phyloP scores from a whole-genome alignment of 345 rosid species.

The Triadica sebifera region DNA sequence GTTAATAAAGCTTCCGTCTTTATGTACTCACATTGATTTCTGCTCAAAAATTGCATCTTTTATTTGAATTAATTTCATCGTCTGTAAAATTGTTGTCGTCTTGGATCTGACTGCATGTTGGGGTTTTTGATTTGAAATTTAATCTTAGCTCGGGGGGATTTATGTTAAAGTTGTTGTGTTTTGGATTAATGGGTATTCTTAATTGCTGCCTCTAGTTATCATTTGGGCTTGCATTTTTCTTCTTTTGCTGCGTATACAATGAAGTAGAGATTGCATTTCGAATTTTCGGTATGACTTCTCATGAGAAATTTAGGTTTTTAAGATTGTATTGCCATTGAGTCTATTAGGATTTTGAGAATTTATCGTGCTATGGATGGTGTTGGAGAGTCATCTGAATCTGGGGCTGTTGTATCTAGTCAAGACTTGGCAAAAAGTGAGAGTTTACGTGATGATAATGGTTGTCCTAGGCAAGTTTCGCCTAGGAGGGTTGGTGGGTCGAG shows the following conservation, averaged over 20 bases:
- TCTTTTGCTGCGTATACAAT: constrained; percentile 10
- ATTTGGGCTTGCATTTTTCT: background rate
- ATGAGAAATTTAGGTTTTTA: constrained; percentile 2
- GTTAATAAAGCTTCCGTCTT: constrained; percentile 22
- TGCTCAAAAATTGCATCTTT: background rate
- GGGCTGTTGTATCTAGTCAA: constrained; percentile 31
- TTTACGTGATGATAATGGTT: constrained; percentile 41
- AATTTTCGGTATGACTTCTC: background rate
- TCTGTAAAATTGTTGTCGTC: constrained; percentile 13
- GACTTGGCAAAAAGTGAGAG: constrained; percentile 26
- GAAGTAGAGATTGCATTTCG: constrained; percentile 16
- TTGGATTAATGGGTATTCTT: constrained; percentile 25
- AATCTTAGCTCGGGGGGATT: background rate
- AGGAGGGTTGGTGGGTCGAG: constrained; percentile 63
- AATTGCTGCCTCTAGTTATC: constrained; percentile 16
- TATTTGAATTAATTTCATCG: constrained; percentile 2
- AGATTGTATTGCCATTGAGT: constrained; percentile 4
- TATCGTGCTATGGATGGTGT: constrained; percentile 43
- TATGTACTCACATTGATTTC: constrained; percentile 10
- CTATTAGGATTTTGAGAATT: constrained; percentile 21
- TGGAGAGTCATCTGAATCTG: constrained; percentile 52
- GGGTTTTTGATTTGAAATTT: constrained; percentile 19
- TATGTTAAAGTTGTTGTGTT: background rate
- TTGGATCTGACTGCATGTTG: constrained; percentile 30
- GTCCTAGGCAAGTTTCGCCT: constrained; percentile 59